A percentile compares a stretch with the other conserved stretches of the same genome.
These are phyloP conservation scores for Kodamaea suecica DNA, from an alignment of 1,139 yeast species.

Conservation along the genomic window DNA sequence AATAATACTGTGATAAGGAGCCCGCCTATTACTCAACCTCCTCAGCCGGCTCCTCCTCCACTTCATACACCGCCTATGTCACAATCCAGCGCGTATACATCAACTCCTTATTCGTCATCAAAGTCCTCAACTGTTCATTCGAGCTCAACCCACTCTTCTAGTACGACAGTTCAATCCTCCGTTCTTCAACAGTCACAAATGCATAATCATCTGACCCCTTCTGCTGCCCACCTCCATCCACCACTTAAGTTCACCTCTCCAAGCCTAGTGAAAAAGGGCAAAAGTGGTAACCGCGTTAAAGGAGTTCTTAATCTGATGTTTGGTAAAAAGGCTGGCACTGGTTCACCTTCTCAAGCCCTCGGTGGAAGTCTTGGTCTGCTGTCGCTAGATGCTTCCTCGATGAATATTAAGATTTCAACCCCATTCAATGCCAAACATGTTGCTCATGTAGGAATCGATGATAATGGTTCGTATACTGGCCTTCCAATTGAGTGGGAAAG, in stretches of 20 bases:
- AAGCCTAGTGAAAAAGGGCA: constrained; percentile 26
- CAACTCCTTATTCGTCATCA: not conserved
- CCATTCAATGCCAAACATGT: constrained; percentile 90
- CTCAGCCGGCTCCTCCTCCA: constrained; percentile 6
- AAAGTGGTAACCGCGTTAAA: constrained; percentile 36
- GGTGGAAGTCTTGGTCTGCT: constrained; percentile 6
- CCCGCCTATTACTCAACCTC: constrained; percentile 4
- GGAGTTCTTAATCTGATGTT: constrained; percentile 45
- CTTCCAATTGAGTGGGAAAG: constrained; percentile 91
- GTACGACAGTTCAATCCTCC: not conserved
- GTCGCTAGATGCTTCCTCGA: constrained; percentile 24
- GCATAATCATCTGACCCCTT: not conserved
- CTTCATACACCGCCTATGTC: not conserved
- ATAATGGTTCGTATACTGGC: constrained; percentile 85
- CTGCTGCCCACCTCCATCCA: constrained; percentile 3
- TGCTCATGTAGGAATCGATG: constrained; percentile 90
- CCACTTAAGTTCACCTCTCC: constrained; percentile 11
- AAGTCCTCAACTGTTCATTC: not conserved
- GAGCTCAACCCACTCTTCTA: not conserved
- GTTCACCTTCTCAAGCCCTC: constrained; percentile 15
- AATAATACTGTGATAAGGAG: constrained; percentile 8
- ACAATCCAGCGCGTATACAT: not conserved
- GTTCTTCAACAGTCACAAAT: constrained; percentile 13
- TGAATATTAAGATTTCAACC: constrained; percentile 68
- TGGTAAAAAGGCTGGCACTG: constrained; percentile 24